Evolutionary conservation across 441 rosid species (phyloP), one percentile per base, ranked within the genome.

Genomic region (Croton laevigatus): DNA sequence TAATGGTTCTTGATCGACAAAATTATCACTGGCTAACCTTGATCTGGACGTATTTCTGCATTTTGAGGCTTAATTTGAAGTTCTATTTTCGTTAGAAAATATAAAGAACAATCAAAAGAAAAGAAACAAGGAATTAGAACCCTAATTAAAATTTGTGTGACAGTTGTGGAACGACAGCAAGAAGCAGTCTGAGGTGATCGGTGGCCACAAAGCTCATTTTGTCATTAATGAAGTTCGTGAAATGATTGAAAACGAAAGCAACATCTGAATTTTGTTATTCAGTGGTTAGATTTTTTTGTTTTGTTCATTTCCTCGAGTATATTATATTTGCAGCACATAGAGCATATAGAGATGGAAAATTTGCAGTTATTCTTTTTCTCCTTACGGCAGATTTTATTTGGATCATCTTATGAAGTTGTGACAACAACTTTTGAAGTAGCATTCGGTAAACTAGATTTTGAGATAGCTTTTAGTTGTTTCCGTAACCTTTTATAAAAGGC

Each of bases 151-250:
- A 6, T n/a, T 49, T 32, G 58, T 53, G 37, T 69, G 73, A 38
- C 85, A 93, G 97, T 73, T 91, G 37, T 91, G 97, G 97, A 89
- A 80, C 77, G 86, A 87, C 59, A 14, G 89, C 46, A 71, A 85
- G 77, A 94, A 89, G 78, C 94, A 86, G 74, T 93, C 71, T 3
- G 93, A 91, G 76, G 86, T 91, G 48, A 84, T 88, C 3, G 98
- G 97, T 5, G 97, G 91, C 45, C 93, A 91, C 81, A 91, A 88
- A 79, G 92, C 94, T 23, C 81, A 89, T 75, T 60, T 88, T 34
- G 97, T 89, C 59, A 68, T 91, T 62, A 77, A 82, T 59, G 96
- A 94, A 81, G 89, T 88, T 6, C 78, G 87, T 4, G 80, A 88
- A 69, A 88, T 89, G 94, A 91, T 94, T 45, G 97, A 88, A 76